Evolutionary conservation across 2,329 filamentous ascomycete genomes (phyloP), one percentile per base, ranked within the genome.

Genomic region (Sarocladium kiliense): DNA sequence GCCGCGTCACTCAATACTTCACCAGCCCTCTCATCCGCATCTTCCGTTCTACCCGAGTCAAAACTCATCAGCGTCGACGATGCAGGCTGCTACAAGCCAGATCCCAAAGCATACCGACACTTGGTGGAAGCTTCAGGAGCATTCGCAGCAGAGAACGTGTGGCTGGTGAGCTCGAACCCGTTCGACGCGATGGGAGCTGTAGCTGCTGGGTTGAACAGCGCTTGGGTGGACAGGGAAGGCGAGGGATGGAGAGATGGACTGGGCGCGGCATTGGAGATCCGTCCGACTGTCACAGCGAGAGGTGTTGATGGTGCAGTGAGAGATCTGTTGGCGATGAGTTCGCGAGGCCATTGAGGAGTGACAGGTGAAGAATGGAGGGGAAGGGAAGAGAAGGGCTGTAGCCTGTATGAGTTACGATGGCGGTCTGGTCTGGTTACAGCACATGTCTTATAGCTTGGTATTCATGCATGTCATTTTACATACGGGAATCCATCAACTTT

Each of bases 141-240:
- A 37, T 70, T 67, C 1, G 62, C 75, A 18, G 71, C 76, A 59
- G 70, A 65, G 1, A 71, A 78, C 25, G 74, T 90, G 14, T 90
- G 87, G 85, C 68, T 91, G 7, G 77, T 92, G 5, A 87, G 80
- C 60, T 81, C 82, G 1, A 91, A 91, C 64, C 84, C 88, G 2
- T 91, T 91, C 65, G 88, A 91, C 65, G 72, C 87, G 16, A 77
- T 84, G 0, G 88, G 88, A 0, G 84, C 87, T 1, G 76, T 75
- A 58, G 74, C 75, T 1, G 74, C 77, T 4, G 87, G 87, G 0
- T 71, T 90, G 70, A 77, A 79, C 61, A 79, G 83, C 23, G 82
- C 77, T 12, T 91, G 85, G 83, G 79, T 91, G 5, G 85, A 90
- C 70, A 73, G 87, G 25, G 68, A 65, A 14, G 79, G 80, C 0